A percentile compares a stretch with the other conserved stretches of the same genome.
These are phyloP conservation scores for Cutaneotrichosporon daszewskae DNA, from an alignment of 1,284 basidiomycete genomes.

Conservation along the genomic window DNA sequence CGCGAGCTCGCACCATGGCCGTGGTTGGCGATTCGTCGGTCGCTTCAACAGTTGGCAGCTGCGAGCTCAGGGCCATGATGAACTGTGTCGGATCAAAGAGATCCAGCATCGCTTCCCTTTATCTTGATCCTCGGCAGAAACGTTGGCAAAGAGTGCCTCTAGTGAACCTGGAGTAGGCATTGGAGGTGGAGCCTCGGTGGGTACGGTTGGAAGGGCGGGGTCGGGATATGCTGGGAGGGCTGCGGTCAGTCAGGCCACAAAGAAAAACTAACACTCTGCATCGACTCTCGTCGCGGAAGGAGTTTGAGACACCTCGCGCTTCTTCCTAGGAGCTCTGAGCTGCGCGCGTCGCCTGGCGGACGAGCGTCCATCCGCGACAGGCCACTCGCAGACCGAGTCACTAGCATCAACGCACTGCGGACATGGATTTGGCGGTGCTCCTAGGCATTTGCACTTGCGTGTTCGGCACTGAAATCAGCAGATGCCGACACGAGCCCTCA, in stretches of 20 bases:
- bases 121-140: too few relatives aligned
- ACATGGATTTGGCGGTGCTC: slow-evolving; percentile 20
- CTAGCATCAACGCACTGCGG: slow-evolving; percentile 21
- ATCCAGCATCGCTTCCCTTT: too few relatives aligned
- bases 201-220: too few relatives aligned
- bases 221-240: too few relatives aligned
- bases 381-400: slow-evolving; percentile 21
- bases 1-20: not conserved
- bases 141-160: slow-evolving; percentile 6
- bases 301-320: too few relatives aligned
- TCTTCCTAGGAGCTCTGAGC: slow-evolving; percentile 10
- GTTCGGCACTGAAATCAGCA: slow-evolving; percentile 20
- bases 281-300: not conserved
- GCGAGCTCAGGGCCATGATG: slow-evolving; percentile 23
- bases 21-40: slow-evolving; percentile 14
- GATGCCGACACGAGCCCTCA: not conserved
- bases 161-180: too few relatives aligned
- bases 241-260: too few relatives aligned
- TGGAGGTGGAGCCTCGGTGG: too few relatives aligned
- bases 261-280: too few relatives aligned
- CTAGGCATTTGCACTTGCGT: slow-evolving; percentile 24
- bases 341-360: not conserved
- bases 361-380: slow-evolving; percentile 23
- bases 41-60: slow-evolving; percentile 24
- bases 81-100: slow-evolving; percentile 24